A percentile compares a stretch with the other conserved stretches of the same genome.
Conservation (phyloP, 106 monocot genomes). For the Narthecium ossifragum region DNA sequence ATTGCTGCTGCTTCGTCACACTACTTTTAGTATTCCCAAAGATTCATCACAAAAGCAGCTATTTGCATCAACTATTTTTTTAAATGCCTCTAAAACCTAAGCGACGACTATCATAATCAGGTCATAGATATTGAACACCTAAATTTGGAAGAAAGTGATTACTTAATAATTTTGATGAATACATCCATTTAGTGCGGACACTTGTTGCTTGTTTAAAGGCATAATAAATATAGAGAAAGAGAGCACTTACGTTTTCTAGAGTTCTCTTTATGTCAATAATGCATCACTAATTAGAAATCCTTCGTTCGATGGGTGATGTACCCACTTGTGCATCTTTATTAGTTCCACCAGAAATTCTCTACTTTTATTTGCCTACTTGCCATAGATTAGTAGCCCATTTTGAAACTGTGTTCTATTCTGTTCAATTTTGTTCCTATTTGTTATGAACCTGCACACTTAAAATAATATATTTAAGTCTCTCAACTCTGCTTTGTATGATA, state of each 20-base stretch:
- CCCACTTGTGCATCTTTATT: slow-evolving; percentile 27
- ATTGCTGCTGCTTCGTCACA: not conserved
- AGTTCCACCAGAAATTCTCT: slow-evolving; percentile 7
- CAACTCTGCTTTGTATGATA: not conserved
- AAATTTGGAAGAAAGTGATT: not conserved
- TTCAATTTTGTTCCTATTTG: not conserved
- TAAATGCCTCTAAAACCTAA: no score
- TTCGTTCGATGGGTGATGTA: slow-evolving; percentile 23
- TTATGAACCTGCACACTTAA: not conserved
- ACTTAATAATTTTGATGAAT: not conserved
- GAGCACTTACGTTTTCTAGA: not conserved
- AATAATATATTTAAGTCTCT: not conserved
- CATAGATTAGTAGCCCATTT: not conserved
- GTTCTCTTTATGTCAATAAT: slow-evolving; percentile 18
- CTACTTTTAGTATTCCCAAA: not conserved
- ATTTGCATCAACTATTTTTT: no score
- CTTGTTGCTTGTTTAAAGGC: not conserved
- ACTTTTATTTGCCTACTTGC: not conserved
- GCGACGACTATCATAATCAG: no score
- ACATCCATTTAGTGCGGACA: slow-evolving; percentile 3
- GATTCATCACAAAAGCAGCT: not conserved
- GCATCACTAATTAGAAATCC: slow-evolving; percentile 26
- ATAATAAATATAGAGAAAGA: not conserved
- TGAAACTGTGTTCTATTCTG: not conserved
- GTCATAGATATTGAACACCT: not conserved